These are phyloP conservation scores for Trichophyton rubrum DNA, from an alignment of 2,329 filamentous ascomycete species.

Conservation along the genomic window DNA sequence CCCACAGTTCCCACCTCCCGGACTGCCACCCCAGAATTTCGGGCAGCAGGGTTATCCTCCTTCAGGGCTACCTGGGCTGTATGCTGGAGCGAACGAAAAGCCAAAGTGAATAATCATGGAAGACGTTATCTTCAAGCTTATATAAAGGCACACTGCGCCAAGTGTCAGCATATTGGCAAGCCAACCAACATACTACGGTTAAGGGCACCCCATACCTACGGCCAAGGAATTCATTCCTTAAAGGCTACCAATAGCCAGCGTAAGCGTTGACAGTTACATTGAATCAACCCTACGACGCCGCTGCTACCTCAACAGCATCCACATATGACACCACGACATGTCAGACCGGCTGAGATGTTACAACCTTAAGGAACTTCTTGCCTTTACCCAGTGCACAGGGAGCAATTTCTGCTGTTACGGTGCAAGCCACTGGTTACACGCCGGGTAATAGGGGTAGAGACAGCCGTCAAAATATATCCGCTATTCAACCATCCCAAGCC, in stretches of 20 bases:
- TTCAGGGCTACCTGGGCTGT: constrained; percentile 17
- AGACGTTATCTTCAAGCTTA: neutral
- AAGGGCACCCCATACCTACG: no score
- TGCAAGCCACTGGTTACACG: neutral
- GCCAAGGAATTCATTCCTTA: no score
- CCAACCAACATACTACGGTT: no score
- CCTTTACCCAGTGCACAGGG: no score
- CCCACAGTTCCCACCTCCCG: constrained; percentile 8
- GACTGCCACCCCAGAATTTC: constrained; percentile 4
- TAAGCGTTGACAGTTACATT: no score
- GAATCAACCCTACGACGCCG: no score
- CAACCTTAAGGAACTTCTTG: no score
- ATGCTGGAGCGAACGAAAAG: neutral
- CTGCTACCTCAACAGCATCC: no score
- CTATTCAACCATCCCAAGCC: neutral
- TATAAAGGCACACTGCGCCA: neutral
- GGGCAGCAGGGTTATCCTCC: constrained; percentile 17
- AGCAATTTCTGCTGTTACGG: neutral
- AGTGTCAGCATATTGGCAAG: no score
- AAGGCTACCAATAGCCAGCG: no score
- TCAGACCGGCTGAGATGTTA: no score
- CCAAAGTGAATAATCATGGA: neutral
- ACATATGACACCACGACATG: no score
- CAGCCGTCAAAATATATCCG: neutral
- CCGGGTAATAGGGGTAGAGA: neutral